Evolutionary conservation across 75 land plant species (phyloP).

Genomic region (Isoetes taiwanensis): DNA sequence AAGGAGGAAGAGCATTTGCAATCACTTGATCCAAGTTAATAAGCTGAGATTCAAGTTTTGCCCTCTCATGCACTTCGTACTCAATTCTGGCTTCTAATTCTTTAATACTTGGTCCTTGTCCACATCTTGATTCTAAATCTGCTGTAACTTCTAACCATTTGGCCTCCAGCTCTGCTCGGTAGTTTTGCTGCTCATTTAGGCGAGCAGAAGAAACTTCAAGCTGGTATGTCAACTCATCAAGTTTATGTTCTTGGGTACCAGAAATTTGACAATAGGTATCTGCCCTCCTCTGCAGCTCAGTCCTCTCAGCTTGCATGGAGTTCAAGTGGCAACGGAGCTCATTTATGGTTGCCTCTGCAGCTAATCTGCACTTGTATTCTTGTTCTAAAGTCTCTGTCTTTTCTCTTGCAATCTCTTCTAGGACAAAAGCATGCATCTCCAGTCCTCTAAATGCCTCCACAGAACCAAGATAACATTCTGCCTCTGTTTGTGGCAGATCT

Average conservation of each 20-base stretch:
- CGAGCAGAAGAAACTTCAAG: neutral
- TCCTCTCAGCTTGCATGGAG: neutral
- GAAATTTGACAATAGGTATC: neutral
- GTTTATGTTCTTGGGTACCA: neutral
- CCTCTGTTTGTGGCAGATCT: too few species aligned
- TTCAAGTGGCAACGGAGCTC: neutral
- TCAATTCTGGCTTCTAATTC: neutral
- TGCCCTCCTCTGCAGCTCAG: neutral
- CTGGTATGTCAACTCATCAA: neutral
- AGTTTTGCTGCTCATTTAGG: neutral
- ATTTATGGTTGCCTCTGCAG: neutral
- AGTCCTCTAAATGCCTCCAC: too few species aligned
- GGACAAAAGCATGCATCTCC: neutral
- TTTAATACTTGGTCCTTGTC: too few species aligned
- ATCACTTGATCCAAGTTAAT: neutral
- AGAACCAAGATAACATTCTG: too few species aligned
- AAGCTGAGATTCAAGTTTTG: neutral
- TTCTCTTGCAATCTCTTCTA: neutral
- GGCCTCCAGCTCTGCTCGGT: neutral
- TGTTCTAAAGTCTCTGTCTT: neutral
- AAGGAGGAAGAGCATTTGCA: neutral
- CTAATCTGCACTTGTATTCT: neutral
- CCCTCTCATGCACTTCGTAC: neutral
- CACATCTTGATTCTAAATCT: too few species aligned
- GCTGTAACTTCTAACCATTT: too few species aligned